These are phyloP conservation scores for Dictyostelium intermedium DNA, from an alignment of 78 protist genomes.

Conservation along the genomic window DNA sequence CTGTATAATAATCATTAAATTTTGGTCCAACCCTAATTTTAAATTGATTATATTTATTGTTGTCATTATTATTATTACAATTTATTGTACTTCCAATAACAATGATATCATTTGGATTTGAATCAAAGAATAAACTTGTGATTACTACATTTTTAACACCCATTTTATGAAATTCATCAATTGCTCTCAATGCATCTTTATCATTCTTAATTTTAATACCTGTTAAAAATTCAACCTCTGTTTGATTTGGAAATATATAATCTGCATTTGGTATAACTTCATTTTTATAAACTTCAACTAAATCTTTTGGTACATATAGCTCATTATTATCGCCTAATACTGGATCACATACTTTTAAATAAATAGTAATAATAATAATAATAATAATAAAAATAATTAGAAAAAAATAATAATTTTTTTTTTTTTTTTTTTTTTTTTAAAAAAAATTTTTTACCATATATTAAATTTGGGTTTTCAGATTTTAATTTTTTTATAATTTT, in stretches of 20 bases:
- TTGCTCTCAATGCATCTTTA: constrained; percentile 61
- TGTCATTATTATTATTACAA: neutral
- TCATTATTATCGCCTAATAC: constrained; percentile 91
- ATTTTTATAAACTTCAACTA: constrained; percentile 59
- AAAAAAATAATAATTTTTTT: neutral
- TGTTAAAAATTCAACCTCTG: constrained; percentile 84
- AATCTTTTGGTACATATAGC: constrained; percentile 84
- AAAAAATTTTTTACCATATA: constrained; percentile 53
- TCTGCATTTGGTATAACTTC: constrained; percentile 77
- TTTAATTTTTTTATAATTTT: constrained; percentile 26
- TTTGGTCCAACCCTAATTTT: constrained; percentile 33
- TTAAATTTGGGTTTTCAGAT: constrained; percentile 47
- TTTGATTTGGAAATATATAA: constrained; percentile 88
- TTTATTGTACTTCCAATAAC: constrained; percentile 51
- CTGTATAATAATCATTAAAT: constrained; percentile 75
- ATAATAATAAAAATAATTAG: neutral
- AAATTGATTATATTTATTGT: neutral
- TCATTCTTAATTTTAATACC: constrained; percentile 42
- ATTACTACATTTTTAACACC: constrained; percentile 82
- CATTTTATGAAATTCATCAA: constrained; percentile 60
- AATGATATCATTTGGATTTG: constrained; percentile 16
- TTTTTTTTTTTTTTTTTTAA: neutral
- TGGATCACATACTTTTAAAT: constrained; percentile 86
- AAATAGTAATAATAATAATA: neutral
- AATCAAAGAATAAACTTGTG: constrained; percentile 38